Evolutionary conservation across 2,329 filamentous ascomycete genomes (phyloP).

Genomic region (Metarhizium humberi): DNA sequence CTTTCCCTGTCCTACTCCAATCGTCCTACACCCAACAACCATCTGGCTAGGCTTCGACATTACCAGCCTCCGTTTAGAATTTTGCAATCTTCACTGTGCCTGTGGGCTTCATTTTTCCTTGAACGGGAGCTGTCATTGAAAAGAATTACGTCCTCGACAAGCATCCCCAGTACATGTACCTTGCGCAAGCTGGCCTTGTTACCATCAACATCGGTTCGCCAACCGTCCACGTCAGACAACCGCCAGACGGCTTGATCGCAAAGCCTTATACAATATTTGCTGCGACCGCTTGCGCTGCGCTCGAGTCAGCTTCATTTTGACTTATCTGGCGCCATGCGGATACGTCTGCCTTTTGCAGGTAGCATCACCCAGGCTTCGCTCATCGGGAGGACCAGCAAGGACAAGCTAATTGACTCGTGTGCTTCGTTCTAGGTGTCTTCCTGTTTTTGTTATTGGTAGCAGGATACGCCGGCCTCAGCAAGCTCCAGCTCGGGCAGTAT

Average conservation of each 20-base stretch:
- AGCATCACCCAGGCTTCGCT: background rate
- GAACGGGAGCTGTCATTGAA: background rate
- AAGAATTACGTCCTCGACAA: background rate
- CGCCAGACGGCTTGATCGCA: background rate
- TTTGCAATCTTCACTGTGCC: background rate
- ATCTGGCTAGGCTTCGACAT: too few species aligned
- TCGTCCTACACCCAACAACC: too few species aligned
- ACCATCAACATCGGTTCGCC: background rate
- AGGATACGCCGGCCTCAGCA: slow-evolving; percentile 71
- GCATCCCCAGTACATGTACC: too few species aligned
- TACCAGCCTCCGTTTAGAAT: background rate
- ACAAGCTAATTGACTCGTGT: slow-evolving; percentile 8
- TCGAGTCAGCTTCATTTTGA: background rate
- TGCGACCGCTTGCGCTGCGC: background rate
- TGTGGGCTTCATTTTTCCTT: background rate
- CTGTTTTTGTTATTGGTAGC: slow-evolving; percentile 62
- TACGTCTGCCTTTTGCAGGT: slow-evolving; percentile 4
- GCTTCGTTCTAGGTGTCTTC: slow-evolving; percentile 50
- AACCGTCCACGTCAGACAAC: background rate
- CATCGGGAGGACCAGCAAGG: background rate
- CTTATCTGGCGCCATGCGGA: slow-evolving; percentile 3
- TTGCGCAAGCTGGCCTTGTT: background rate
- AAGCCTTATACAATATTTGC: background rate
- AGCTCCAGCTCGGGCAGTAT: slow-evolving; percentile 42
- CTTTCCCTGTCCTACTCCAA: too few species aligned